A percentile compares a stretch with the other conserved stretches of the same genome.
Conservation (phyloP, 2,329 filamentous ascomycete species). For the Cladosporium sp. region DNA sequence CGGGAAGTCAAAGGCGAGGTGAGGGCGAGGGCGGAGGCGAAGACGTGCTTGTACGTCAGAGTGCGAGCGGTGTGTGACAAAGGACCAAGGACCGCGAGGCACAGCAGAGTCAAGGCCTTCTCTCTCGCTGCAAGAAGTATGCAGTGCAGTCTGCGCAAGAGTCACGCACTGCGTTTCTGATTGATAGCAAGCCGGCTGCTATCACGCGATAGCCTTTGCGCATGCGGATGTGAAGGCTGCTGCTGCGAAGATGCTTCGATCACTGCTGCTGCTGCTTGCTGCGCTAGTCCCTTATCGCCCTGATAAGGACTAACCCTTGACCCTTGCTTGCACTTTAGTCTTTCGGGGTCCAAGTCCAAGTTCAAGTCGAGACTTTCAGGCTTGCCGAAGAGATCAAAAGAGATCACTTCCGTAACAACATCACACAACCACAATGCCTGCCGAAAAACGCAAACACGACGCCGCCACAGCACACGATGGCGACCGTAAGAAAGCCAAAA, state of each 20-base stretch:
- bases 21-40: neutral
- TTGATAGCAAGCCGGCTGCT: neutral
- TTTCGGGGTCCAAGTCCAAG: neutral
- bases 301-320: neutral
- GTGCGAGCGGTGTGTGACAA: neutral
- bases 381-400: neutral
- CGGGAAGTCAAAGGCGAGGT: neutral
- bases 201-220: constrained; percentile 2
- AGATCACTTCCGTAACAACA: neutral
- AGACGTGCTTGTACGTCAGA: constrained; percentile 9
- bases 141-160: neutral
- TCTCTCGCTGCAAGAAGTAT: neutral
- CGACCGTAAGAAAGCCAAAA: constrained; percentile 52
- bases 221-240: constrained; percentile 4
- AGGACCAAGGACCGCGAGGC: neutral
- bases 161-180: neutral
- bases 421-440: constrained; percentile 4
- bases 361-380: neutral
- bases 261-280: neutral
- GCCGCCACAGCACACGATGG: neutral
- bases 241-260: neutral
- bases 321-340: neutral
- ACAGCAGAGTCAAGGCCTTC: neutral
- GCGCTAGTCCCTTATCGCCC: neutral
- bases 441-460: constrained; percentile 20